Conservation (phyloP, 495 filamentous ascomycete species). For the Niebla homalea region DNA sequence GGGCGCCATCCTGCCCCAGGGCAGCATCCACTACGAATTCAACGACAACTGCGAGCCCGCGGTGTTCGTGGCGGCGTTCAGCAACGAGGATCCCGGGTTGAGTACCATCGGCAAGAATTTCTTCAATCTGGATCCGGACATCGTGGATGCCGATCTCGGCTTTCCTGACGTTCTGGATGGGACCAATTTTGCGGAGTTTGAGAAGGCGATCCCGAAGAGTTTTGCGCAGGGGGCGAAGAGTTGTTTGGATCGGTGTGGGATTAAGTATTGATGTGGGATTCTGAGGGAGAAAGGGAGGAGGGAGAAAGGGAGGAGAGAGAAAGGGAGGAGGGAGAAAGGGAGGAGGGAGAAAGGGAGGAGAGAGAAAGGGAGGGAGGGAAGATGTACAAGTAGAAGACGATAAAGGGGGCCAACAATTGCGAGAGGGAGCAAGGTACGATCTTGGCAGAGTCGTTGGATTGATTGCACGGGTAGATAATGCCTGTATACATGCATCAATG, state of each 20-base stretch:
- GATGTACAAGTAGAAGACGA: too few species aligned
- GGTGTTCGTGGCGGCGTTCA: constrained; percentile 29
- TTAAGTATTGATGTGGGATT: neutral
- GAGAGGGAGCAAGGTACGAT: too few species aligned
- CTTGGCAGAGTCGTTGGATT: too few species aligned
- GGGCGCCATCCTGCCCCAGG: constrained; percentile 31
- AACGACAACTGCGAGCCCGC: constrained; percentile 31
- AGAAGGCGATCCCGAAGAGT: neutral
- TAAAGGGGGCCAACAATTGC: too few species aligned
- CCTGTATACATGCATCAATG: too few species aligned
- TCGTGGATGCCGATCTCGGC: constrained; percentile 1
- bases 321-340: too few species aligned
- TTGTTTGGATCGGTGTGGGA: constrained; percentile 1
- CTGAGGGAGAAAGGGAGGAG: too few species aligned
- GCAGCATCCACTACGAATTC: constrained; percentile 33
- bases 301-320: too few species aligned
- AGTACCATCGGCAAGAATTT: constrained; percentile 14
- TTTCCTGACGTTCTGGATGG: constrained; percentile 1
- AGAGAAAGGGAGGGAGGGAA: too few species aligned
- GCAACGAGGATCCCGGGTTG: constrained; percentile 29
- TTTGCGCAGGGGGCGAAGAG: neutral
- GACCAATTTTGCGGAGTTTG: constrained; percentile 3
- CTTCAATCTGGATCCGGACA: constrained; percentile 1
- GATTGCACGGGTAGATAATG: too few species aligned
- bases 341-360: too few species aligned